Conservation (phyloP, 2,329 filamentous ascomycete species). For the Monosporascus ibericus region DNA sequence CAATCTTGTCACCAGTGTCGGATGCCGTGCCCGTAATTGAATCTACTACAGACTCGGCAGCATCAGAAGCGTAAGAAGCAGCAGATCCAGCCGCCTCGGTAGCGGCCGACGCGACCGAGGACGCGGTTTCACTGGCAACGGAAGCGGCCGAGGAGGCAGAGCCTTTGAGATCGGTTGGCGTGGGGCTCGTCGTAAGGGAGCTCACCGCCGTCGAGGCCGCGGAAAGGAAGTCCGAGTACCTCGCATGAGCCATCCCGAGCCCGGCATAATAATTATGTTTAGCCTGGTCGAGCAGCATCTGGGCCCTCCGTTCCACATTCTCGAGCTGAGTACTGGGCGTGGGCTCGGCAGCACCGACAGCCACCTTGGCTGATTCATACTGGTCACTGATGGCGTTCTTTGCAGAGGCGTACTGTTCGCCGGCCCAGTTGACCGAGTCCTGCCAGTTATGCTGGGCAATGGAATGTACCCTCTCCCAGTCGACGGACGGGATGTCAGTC, state of each 20-base stretch:
- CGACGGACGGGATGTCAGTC: constrained; percentile 30
- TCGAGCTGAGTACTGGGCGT: constrained; percentile 43
- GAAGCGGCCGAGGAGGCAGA: constrained; percentile 41
- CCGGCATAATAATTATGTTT: constrained; percentile 69
- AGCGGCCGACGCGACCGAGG: constrained; percentile 39
- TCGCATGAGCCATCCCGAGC: constrained; percentile 69
- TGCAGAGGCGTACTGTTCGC: constrained; percentile 64
- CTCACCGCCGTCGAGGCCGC: constrained; percentile 67
- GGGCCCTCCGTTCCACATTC: constrained; percentile 36
- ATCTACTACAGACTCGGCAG: constrained; percentile 38
- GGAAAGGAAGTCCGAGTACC: constrained; percentile 68
- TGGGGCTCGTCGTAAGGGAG: constrained; percentile 52
- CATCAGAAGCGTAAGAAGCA: constrained; percentile 42
- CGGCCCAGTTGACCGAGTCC: constrained; percentile 65
- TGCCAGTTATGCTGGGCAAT: constrained; percentile 65
- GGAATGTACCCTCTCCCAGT: constrained; percentile 49
- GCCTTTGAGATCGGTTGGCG: constrained; percentile 47
- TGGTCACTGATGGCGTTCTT: constrained; percentile 64
- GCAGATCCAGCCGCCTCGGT: constrained; percentile 39
- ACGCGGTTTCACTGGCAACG: constrained; percentile 39
- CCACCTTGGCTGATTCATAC: constrained; percentile 62
- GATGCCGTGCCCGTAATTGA: constrained; percentile 40
- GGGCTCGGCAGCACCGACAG: constrained; percentile 56
- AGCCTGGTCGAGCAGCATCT: constrained; percentile 56
- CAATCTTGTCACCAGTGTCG: constrained; percentile 33